phyloP scores from a whole-genome alignment of 257 asterid genomes.

The Gynochthodes officinalis region DNA sequence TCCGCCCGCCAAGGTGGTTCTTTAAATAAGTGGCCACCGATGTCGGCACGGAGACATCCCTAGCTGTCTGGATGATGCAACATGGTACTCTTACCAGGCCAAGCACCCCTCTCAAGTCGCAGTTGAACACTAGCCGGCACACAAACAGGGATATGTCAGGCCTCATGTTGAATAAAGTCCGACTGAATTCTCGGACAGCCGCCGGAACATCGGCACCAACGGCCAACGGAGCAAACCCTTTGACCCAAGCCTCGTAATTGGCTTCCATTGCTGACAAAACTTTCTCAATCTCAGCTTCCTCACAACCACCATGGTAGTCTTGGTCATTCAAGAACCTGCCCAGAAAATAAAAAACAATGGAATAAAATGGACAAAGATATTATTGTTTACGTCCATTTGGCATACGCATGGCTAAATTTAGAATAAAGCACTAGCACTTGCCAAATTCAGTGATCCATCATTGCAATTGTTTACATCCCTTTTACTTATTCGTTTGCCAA shows the following conservation, averaged over 20 bases:
- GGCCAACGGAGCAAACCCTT: slow-evolving; percentile 85
- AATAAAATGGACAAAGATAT: neutral
- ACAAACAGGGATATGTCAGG: slow-evolving; percentile 88
- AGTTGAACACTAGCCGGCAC: slow-evolving; percentile 60
- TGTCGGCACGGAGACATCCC: slow-evolving; percentile 76
- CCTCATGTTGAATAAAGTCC: slow-evolving; percentile 85
- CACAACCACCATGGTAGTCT: slow-evolving; percentile 89
- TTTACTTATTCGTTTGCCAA: slow-evolving; percentile 5
- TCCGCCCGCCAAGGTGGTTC: slow-evolving; percentile 78
- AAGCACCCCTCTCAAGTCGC: slow-evolving; percentile 67
- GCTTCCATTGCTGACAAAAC: slow-evolving; percentile 84
- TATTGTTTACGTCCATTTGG: neutral
- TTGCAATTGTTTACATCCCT: neutral
- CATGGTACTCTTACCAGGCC: slow-evolving; percentile 85
- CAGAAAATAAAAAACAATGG: neutral
- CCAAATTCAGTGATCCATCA: neutral
- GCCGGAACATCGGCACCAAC: slow-evolving; percentile 98
- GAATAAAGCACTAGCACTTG: neutral
- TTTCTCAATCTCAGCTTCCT: slow-evolving; percentile 58
- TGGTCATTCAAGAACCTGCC: slow-evolving; percentile 64
- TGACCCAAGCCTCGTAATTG: slow-evolving; percentile 92
- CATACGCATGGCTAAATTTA: neutral
- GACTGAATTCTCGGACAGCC: slow-evolving; percentile 78
- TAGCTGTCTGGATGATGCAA: slow-evolving; percentile 75
- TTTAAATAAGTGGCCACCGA: slow-evolving; percentile 71